Evolutionary conservation across 768 basidiomycete genomes (phyloP).

Genomic region (Filobasidium wieringae): DNA sequence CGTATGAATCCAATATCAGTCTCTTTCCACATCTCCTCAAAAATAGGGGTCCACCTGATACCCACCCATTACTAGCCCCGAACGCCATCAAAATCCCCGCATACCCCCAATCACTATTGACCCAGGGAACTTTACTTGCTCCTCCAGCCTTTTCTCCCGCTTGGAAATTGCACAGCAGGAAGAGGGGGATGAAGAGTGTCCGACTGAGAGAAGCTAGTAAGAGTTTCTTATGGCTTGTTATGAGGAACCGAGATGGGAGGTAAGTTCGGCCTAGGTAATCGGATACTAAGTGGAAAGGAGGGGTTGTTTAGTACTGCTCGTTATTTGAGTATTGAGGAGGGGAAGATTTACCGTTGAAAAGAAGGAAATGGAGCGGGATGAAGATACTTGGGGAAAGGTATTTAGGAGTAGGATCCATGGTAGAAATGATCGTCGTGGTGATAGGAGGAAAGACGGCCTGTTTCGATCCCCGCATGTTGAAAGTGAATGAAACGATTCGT

Average conservation of each 20-base stretch:
- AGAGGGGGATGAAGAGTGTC: conserved; percentile 70
- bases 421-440: conserved; percentile 62
- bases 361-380: conserved; percentile 65
- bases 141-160: not conserved
- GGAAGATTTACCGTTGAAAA: conserved; percentile 35
- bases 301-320: not conserved
- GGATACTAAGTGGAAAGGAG: conserved; percentile 20
- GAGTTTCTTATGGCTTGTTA: conserved; percentile 60
- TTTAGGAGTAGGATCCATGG: conserved; percentile 43
- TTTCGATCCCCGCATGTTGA: not conserved
- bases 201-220: conserved; percentile 55
- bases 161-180: conserved; percentile 65
- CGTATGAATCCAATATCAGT: not conserved
- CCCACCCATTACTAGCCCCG: conserved; percentile 61
- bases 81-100: conserved; percentile 61
- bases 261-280: conserved; percentile 37
- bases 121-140: conserved; percentile 40
- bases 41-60: not conserved
- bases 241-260: conserved; percentile 42
- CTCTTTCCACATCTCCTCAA: not conserved
- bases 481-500: not conserved
- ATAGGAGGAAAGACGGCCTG: conserved; percentile 81
- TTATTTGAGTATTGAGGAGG: not conserved
- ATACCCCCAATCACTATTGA: conserved; percentile 66
- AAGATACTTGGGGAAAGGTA: conserved; percentile 39